Base-by-base conservation (phyloP, 176 grass and related monocot species). In the Oryza officinalis region DNA sequence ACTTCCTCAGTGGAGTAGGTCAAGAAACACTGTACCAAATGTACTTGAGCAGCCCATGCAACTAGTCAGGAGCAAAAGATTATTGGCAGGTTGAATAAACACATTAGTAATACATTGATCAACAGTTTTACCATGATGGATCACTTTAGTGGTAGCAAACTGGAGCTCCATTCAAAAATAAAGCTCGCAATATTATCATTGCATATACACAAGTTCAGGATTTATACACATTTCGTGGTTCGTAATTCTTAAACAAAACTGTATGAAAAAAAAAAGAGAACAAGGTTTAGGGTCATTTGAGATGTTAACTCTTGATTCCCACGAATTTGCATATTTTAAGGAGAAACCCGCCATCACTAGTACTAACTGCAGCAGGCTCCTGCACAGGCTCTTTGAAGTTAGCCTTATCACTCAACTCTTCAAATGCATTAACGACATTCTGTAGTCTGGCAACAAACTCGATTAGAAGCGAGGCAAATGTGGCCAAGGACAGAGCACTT, bases 381-480 rank as follows among this genome's bases (percentile, higher is more conserved):
- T 90, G 84, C 73, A 89, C 83, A 23, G 89, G 78, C 11, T 96
- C 93, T 52, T 94, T 92, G 75, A 96, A 99, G 15, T 92, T 83
- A 28, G 93, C 93, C 50, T 92, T 89, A 25, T 89, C 78, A 70
- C 97, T 96, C 71, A 99, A 82, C 63, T 99, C 93, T 28, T 96
- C 83, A 65, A 96, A 96, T 79, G 97, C 88, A 43, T 99, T 89
- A 67, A 99, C 97, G 80, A 96, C 75, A 76, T 99, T 99, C 52
- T 99, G 93, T 71, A 99, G 72, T 64, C 96, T 75, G n/a, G 93
- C 93, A 71, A 99, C 93, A 84, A 94, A 99, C 67, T 99, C 91
- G 13, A 99, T 99, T 61, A 96, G 87, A 85, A 96, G 96, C 0
- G 93, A 99, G 60, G 89, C 49, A 63, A 99, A 99, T 61, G 96